Percentiles rank a stretch among this genome's conserved stretches.
Conservation (phyloP, 2,329 filamentous ascomycete genomes). For the Clonostachys rosea region DNA sequence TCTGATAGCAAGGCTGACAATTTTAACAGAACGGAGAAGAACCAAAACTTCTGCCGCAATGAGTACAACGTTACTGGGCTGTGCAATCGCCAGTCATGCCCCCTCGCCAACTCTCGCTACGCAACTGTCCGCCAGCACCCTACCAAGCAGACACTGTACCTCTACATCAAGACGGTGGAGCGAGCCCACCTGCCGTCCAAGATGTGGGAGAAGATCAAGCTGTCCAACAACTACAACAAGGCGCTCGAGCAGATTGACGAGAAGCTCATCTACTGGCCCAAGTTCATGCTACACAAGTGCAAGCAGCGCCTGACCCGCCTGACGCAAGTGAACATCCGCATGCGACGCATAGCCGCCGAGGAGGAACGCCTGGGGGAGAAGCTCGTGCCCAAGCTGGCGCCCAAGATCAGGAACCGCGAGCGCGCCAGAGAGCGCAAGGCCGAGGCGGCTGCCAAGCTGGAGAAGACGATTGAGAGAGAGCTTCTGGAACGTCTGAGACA, state of each 20-base stretch:
- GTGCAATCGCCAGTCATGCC: conserved; percentile 84
- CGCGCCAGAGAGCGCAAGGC: conserved; percentile 72
- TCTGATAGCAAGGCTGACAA: neutral
- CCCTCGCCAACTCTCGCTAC: conserved; percentile 87
- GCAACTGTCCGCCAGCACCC: conserved; percentile 85
- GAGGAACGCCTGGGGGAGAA: conserved; percentile 86
- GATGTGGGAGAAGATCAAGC: conserved; percentile 89
- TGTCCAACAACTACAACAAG: conserved; percentile 86
- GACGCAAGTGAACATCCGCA: conserved; percentile 83
- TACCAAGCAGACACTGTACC: conserved; percentile 77
- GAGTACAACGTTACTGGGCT: conserved; percentile 84
- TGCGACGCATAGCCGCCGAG: conserved; percentile 78
- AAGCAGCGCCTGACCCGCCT: conserved; percentile 92
- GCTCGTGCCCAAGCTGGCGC: conserved; percentile 82
- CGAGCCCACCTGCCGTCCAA: conserved; percentile 83
- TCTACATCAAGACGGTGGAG: conserved; percentile 96
- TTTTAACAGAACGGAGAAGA: conserved; percentile 65
- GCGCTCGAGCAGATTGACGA: conserved; percentile 85
- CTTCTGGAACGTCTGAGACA: conserved; percentile 86
- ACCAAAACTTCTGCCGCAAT: conserved; percentile 92
- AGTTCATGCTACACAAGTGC: conserved; percentile 89
- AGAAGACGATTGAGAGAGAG: conserved; percentile 92
- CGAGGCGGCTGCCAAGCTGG: conserved; percentile 84
- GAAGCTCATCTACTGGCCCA: conserved; percentile 87
- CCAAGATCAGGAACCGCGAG: conserved; percentile 79